Percentiles rank a stretch among this genome's conserved stretches.
phyloP scores from a whole-genome alignment of 228 moss, liverwort and hornwort genomes.

The Sphagnum magellanicum region DNA sequence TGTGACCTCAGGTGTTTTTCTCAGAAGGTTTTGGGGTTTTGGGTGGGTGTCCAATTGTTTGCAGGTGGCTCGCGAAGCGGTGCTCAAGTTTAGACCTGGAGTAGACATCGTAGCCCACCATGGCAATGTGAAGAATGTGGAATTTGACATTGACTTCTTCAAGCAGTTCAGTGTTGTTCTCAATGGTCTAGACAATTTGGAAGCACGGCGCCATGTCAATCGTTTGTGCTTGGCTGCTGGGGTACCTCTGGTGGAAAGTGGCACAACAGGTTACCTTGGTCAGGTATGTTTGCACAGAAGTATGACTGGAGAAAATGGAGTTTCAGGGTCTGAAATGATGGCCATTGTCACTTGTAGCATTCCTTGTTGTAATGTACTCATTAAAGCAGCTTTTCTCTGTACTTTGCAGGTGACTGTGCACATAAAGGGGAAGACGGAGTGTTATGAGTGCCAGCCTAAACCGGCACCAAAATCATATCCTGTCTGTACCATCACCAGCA shows the following conservation, averaged over 20 bases:
- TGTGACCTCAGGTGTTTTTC: too few species aligned
- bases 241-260: slow-evolving; percentile 91
- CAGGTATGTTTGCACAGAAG: slow-evolving; percentile 41
- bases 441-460: slow-evolving; percentile 98
- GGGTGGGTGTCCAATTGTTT: too few species aligned
- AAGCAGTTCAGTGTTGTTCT: slow-evolving; percentile 90
- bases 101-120: slow-evolving; percentile 91
- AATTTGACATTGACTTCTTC: slow-evolving; percentile 90
- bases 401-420: slow-evolving; percentile 84
- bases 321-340: too few species aligned
- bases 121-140: slow-evolving; percentile 82
- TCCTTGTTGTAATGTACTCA: background rate
- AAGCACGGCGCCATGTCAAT: slow-evolving; percentile 97
- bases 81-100: slow-evolving; percentile 83
- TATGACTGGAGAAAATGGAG: too few species aligned
- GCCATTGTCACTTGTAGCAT: too few species aligned
- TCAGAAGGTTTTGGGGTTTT: too few species aligned
- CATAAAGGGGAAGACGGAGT: slow-evolving; percentile 83
- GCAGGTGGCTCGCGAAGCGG: slow-evolving; percentile 94
- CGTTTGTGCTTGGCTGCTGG: slow-evolving; percentile 93
- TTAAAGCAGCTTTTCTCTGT: slow-evolving; percentile 1
- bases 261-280: slow-evolving; percentile 97
- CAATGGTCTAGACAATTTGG: slow-evolving; percentile 95
- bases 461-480: slow-evolving; percentile 97
- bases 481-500: slow-evolving; percentile 98